Evolutionary conservation across 2,329 filamentous ascomycete species (phyloP).

Genomic region (Xylaria sp.): DNA sequence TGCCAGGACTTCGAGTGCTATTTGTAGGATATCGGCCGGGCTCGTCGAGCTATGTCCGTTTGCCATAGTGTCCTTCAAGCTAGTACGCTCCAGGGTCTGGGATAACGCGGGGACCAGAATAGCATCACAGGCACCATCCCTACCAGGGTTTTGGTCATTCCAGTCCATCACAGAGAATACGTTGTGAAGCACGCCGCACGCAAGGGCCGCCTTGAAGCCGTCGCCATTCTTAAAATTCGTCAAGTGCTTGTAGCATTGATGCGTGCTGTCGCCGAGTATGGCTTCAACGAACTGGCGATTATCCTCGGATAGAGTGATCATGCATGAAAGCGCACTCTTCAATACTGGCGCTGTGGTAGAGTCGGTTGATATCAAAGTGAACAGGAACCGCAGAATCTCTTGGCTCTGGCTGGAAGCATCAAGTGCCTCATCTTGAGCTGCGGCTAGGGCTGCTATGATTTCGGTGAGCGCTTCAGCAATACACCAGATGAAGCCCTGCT

Average conservation of each 20-base stretch:
- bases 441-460: constrained; percentile 64
- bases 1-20: constrained; percentile 71
- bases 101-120: constrained; percentile 60
- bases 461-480: constrained; percentile 65
- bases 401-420: constrained; percentile 62
- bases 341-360: constrained; percentile 56
- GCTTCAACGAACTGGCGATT: constrained; percentile 64
- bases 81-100: constrained; percentile 52
- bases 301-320: constrained; percentile 70
- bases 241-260: constrained; percentile 62
- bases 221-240: constrained; percentile 60
- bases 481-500: constrained; percentile 65
- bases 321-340: constrained; percentile 63
- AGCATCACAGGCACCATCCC: constrained; percentile 62
- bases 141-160: constrained; percentile 62
- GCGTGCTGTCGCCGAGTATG: constrained; percentile 62
- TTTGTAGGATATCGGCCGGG: constrained; percentile 60
- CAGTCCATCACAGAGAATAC: constrained; percentile 66
- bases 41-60: constrained; percentile 55
- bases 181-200: constrained; percentile 72
- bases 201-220: constrained; percentile 63
- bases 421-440: constrained; percentile 70
- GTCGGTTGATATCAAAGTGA: constrained; percentile 60
- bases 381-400: constrained; percentile 64
- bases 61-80: constrained; percentile 43